phyloP scores from a whole-genome alignment of 1,139 yeast genomes.

The Hansenula lynferdii region DNA sequence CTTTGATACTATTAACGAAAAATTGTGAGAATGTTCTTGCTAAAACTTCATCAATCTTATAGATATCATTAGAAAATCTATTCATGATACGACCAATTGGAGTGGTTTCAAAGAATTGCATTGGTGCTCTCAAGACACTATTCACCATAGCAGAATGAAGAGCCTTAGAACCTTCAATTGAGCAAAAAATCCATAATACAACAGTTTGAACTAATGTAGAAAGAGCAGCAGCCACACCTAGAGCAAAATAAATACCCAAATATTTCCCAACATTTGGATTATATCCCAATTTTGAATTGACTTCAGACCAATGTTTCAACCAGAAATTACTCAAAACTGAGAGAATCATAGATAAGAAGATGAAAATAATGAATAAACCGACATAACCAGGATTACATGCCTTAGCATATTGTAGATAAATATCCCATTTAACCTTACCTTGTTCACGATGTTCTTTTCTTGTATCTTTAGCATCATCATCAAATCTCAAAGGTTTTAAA shows the following conservation, averaged over 20 bases:
- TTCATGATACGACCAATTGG: constrained; percentile 94
- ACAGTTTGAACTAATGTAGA: constrained; percentile 62
- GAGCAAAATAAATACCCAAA: constrained; percentile 66
- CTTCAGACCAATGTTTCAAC: constrained; percentile 97
- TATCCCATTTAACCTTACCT: constrained; percentile 91
- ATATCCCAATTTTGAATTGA: constrained; percentile 60
- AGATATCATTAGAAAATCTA: constrained; percentile 90
- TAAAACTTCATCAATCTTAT: constrained; percentile 83
- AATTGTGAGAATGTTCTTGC: constrained; percentile 85
- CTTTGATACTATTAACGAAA: constrained; percentile 66
- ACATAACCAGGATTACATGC: constrained; percentile 85
- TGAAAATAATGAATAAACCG: constrained; percentile 43
- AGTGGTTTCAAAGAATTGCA: constrained; percentile 96
- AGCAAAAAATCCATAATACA: constrained; percentile 77
- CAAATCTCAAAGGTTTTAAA: constrained; percentile 34
- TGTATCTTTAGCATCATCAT: constrained; percentile 40
- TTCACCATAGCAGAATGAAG: constrained; percentile 78
- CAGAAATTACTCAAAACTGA: constrained; percentile 72
- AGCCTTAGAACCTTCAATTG: constrained; percentile 75
- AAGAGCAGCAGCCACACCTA: constrained; percentile 68
- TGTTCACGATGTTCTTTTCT: constrained; percentile 81
- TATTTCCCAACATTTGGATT: constrained; percentile 71
- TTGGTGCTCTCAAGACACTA: constrained; percentile 86
- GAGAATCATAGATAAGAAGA: constrained; percentile 53
- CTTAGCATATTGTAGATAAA: constrained; percentile 75